These are phyloP conservation scores for Cutaneotrichosporon spelunceum DNA, from an alignment of 1,284 basidiomycete species.

Conservation along the genomic window DNA sequence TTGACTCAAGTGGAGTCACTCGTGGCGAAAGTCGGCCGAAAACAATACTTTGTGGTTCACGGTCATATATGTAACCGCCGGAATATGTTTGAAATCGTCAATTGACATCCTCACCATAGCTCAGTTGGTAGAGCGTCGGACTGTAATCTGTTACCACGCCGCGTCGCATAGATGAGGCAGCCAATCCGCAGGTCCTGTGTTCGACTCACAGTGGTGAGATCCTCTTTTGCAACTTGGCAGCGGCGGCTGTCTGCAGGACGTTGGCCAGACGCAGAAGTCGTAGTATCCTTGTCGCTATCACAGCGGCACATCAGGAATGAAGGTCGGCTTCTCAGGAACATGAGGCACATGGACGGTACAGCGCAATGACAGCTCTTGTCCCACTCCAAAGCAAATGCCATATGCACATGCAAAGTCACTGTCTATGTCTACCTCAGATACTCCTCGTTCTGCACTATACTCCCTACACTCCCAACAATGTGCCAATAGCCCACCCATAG, in stretches of 20 bases:
- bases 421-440: background rate
- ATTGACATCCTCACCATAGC: constrained; percentile 3
- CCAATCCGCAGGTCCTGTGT: constrained; percentile 10
- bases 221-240: background rate
- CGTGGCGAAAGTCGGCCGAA: background rate
- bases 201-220: constrained; percentile 12
- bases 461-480: constrained; percentile 39
- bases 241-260: no score
- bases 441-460: background rate
- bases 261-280: no score
- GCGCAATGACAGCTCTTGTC: no score
- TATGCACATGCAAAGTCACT: background rate
- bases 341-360: no score
- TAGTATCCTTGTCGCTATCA: no score
- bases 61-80: no score
- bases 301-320: no score
- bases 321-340: no score
- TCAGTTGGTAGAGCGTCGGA: constrained; percentile 13
- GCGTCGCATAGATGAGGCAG: background rate
- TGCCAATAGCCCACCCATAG: constrained; percentile 68
- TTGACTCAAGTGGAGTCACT: background rate
- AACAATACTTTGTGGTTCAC: background rate
- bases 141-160: constrained; percentile 6
- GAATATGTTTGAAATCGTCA: no score
- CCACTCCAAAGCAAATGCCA: no score